Base-by-base conservation (phyloP, 768 basidiomycete genomes). In the Epithele typhae region DNA sequence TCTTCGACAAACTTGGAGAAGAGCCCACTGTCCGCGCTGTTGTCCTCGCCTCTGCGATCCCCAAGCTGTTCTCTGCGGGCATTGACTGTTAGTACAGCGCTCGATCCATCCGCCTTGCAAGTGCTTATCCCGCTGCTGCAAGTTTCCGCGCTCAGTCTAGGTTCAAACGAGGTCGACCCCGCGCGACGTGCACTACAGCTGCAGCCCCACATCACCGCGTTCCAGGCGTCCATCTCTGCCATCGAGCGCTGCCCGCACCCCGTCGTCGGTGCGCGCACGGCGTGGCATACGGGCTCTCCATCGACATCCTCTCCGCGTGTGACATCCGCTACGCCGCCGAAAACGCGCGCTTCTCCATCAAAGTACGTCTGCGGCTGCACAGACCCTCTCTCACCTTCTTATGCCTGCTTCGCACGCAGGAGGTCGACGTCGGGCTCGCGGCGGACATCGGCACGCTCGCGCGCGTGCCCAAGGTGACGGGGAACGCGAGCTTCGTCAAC, bases 371-470 rank as follows among this genome's bases (percentile, higher is more conserved):
- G n/a, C n/a, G n/a, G n/a, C n/a, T 38, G 22, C 32, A 36, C 19
- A 11, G 44, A 21, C 23, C n/a, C 36, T 36, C 8, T 11, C 22
- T 15, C 15, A 15, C 45, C 37, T 1, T 30, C 3, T 5, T n/a
- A 17, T 21, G 19, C 19, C 12, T 37, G 2, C 32, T 52, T 14
- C 19, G 2, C 5, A 35, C 23, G 6, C 12, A 91, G 88, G 89
- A 94, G 73, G 83, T 91, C 3, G 87, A 92, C 58, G 75, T 92
- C 21, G 92, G 87, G 0, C 71, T 95, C 0, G 92, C 92, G 2
- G 84, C 92, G 0, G 92, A 94, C 59, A 82, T 93, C 33, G 93
- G 93, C 0, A 82, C 89, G 0, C 77, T 95, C 5, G 87, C 92
- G 1, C 81, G 83, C 41, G 69, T 94, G 5, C 89, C 87, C 0